Percentiles rank a stretch among this genome's conserved stretches.
phyloP scores from a whole-genome alignment of 768 basidiomycete genomes.

The Hericium rajendrae region DNA sequence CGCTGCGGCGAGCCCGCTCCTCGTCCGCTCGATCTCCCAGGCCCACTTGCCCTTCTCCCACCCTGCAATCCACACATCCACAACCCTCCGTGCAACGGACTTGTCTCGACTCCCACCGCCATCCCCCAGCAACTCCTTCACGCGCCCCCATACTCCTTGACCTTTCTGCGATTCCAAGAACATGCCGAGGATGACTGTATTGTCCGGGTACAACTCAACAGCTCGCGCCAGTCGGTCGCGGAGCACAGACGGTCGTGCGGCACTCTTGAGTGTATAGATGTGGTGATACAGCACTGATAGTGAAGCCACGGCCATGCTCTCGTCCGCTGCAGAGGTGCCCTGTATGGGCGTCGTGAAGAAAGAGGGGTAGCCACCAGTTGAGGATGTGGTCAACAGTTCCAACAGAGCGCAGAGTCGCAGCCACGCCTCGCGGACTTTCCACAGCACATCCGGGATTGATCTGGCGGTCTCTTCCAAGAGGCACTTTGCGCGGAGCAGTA shows the following conservation, averaged over 20 bases:
- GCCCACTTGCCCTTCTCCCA: constrained; percentile 72
- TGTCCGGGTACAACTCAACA: constrained; percentile 50
- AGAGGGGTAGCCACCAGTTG: constrained; percentile 26
- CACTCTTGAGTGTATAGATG: constrained; percentile 40
- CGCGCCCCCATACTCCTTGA: constrained; percentile 69
- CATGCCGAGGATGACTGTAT: constrained; percentile 62
- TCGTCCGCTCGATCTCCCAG: constrained; percentile 58
- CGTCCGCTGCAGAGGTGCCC: constrained; percentile 24
- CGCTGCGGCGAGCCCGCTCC: constrained; percentile 52
- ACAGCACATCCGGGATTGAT: constrained; percentile 19
- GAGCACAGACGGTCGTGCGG: constrained; percentile 48
- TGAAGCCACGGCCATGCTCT: constrained; percentile 48
- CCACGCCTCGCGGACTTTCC: constrained; percentile 60
- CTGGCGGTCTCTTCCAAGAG: constrained; percentile 40
- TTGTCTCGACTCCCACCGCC: constrained; percentile 32
- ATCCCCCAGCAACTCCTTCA: constrained; percentile 48
- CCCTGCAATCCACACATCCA: constrained; percentile 72
- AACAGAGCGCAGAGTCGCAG: constrained; percentile 54
- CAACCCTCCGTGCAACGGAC: constrained; percentile 44
- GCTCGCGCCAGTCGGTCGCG: constrained; percentile 48
- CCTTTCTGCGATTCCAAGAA: constrained; percentile 73
- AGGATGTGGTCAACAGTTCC: constrained; percentile 40
- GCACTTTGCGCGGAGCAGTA: constrained; percentile 55
- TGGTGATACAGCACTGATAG: constrained; percentile 56
- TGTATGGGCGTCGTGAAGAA: constrained; percentile 24